Evolutionary conservation across 2,329 filamentous ascomycete species (phyloP).

Genomic region (Fusarium pseudonygamai): DNA sequence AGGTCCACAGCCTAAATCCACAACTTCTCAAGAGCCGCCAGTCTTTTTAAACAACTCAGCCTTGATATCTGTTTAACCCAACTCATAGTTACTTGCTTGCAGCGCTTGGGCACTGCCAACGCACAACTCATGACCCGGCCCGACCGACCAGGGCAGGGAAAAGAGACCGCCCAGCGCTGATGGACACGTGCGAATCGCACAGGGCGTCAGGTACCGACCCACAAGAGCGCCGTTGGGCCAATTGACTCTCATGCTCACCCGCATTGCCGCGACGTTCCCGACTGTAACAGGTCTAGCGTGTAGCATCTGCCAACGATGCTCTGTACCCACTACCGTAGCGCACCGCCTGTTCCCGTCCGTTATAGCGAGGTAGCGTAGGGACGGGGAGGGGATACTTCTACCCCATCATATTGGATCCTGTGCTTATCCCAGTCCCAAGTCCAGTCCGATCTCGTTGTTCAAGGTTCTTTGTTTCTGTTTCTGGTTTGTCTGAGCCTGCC

Average conservation of each 20-base stretch:
- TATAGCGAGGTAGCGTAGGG: slow-evolving; percentile 19
- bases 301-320: slow-evolving; percentile 18
- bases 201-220: slow-evolving; percentile 38
- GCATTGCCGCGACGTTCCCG: slow-evolving; percentile 32
- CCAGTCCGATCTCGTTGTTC: slow-evolving; percentile 32
- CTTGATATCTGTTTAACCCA: not conserved
- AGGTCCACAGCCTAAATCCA: not conserved
- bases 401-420: slow-evolving; percentile 38
- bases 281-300: slow-evolving; percentile 12
- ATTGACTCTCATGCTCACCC: slow-evolving; percentile 28
- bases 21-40: not conserved
- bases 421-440: slow-evolving; percentile 36
- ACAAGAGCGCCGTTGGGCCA: slow-evolving; percentile 8
- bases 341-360: slow-evolving; percentile 29
- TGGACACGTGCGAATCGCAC: slow-evolving; percentile 39
- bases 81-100: slow-evolving; percentile 10
- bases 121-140: slow-evolving; percentile 36
- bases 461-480: slow-evolving; percentile 18
- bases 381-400: slow-evolving; percentile 29
- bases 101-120: slow-evolving; percentile 30
- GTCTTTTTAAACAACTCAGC: slow-evolving; percentile 3
- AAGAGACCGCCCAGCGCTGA: slow-evolving; percentile 4
- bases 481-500: slow-evolving; percentile 13
- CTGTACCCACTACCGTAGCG: slow-evolving; percentile 29
- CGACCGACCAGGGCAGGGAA: slow-evolving; percentile 22